These are phyloP conservation scores for Polyrhizophydium stewartii DNA, from an alignment of 371 early-diverging fungal species.

Conservation along the genomic window DNA sequence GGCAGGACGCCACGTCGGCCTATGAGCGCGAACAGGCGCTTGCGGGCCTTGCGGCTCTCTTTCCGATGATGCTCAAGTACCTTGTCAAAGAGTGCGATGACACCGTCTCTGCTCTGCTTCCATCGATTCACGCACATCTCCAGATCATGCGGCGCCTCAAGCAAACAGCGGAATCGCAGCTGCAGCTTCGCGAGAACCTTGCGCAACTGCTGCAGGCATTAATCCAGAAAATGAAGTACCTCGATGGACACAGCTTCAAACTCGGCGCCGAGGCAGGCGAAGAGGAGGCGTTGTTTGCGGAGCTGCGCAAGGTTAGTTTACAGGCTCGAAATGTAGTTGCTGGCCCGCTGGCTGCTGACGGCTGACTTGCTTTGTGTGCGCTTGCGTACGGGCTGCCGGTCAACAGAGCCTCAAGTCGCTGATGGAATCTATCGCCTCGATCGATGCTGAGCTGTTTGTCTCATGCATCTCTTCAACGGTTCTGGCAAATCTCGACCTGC, in stretches of 20 bases:
- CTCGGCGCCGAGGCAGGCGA: slow-evolving; percentile 74
- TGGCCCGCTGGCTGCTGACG: slow-evolving; percentile 25
- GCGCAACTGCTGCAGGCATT: slow-evolving; percentile 65
- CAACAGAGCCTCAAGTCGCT: slow-evolving; percentile 55
- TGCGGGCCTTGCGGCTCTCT: slow-evolving; percentile 17
- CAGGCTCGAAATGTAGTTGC: slow-evolving; percentile 6
- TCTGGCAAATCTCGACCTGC: slow-evolving; percentile 9
- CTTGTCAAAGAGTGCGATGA: slow-evolving; percentile 80
- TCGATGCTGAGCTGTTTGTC: slow-evolving; percentile 49
- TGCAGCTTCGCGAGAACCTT: slow-evolving; percentile 21
- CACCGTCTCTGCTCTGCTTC: slow-evolving; percentile 68
- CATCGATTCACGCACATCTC: slow-evolving; percentile 27
- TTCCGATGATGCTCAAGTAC: slow-evolving; percentile 66
- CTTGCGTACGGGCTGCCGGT: slow-evolving; percentile 25
- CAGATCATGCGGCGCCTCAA: slow-evolving; percentile 20
- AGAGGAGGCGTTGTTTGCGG: slow-evolving; percentile 70
- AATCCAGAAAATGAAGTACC: slow-evolving; percentile 84
- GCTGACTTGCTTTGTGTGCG: slow-evolving; percentile 3
- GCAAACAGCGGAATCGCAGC: slow-evolving; percentile 6
- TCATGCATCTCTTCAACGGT: slow-evolving; percentile 20
- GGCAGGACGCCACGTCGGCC: slow-evolving; percentile 45
- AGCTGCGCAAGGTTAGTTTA: slow-evolving; percentile 65
- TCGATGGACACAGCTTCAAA: slow-evolving; percentile 70
- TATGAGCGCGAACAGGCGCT: slow-evolving; percentile 5
- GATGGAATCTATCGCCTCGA: slow-evolving; percentile 64